These are phyloP conservation scores for Zostera marina DNA, from an alignment of 116 monocot genomes.

Conservation along the genomic window DNA sequence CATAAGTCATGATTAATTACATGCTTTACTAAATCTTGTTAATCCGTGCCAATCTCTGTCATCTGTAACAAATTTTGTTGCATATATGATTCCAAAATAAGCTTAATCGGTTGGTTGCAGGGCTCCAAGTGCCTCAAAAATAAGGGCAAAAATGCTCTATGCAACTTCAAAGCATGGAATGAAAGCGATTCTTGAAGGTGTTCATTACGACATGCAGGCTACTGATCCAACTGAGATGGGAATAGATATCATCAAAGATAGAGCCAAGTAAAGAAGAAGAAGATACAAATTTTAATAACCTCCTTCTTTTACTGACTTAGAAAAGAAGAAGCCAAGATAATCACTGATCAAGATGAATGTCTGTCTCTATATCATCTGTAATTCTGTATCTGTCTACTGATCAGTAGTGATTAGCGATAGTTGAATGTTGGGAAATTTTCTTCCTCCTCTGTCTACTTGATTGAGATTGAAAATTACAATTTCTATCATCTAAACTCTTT, in stretches of 20 bases:
- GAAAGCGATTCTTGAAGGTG: slow-evolving; percentile 47
- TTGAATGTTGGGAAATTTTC: too few species aligned
- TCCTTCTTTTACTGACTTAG: not conserved
- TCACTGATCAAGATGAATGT: too few species aligned
- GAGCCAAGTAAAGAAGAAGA: not conserved
- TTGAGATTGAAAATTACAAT: too few species aligned
- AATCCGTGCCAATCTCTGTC: too few species aligned
- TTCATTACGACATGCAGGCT: slow-evolving; percentile 62
- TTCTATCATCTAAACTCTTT: too few species aligned
- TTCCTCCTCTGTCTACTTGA: too few species aligned
- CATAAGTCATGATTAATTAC: too few species aligned
- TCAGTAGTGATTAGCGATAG: too few species aligned
- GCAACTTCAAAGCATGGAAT: slow-evolving; percentile 37
- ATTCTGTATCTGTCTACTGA: too few species aligned
- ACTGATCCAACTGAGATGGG: slow-evolving; percentile 66
- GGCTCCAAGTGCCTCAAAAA: slow-evolving; percentile 43
- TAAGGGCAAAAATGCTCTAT: slow-evolving; percentile 40
- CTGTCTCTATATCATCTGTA: too few species aligned
- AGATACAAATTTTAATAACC: not conserved
- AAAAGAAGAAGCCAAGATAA: not conserved
- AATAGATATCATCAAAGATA: slow-evolving; percentile 1
- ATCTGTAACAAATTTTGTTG: not conserved
- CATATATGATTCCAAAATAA: not conserved
- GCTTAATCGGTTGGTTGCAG: not conserved
- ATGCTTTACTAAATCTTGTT: too few species aligned